Conservation (phyloP, 345 rosid species). For the Dimocarpus longan region DNA sequence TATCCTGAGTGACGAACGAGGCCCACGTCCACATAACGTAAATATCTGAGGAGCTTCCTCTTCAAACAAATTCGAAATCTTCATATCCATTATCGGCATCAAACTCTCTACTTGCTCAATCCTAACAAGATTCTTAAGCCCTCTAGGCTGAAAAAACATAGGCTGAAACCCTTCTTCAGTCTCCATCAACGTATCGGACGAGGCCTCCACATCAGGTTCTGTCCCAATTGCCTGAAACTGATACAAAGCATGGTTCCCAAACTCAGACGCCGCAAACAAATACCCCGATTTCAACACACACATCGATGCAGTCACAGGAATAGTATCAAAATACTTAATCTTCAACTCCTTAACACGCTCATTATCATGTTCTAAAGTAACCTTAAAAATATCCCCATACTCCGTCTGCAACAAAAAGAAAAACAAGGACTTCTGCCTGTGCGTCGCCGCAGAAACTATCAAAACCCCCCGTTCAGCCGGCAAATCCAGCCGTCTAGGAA, state of each 20-base stretch:
- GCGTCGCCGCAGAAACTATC: slow-evolving; percentile 89
- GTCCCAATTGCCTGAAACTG: slow-evolving; percentile 94
- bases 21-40: slow-evolving; percentile 93
- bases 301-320: slow-evolving; percentile 82
- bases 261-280: slow-evolving; percentile 90
- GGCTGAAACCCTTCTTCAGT: slow-evolving; percentile 98
- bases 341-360: slow-evolving; percentile 80
- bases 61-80: slow-evolving; percentile 83
- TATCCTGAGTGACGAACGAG: slow-evolving; percentile 92
- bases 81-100: slow-evolving; percentile 99
- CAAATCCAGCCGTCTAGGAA: slow-evolving; percentile 89
- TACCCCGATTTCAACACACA: slow-evolving; percentile 93
- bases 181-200: slow-evolving; percentile 88
- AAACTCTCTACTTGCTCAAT: slow-evolving; percentile 95
- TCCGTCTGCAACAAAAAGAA: slow-evolving; percentile 97
- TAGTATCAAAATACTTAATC: slow-evolving; percentile 93
- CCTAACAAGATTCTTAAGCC: slow-evolving; percentile 88
- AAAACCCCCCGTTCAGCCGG: slow-evolving; percentile 93
- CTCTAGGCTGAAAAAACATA: slow-evolving; percentile 90
- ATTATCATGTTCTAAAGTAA: slow-evolving; percentile 72
- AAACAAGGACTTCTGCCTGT: slow-evolving; percentile 86
- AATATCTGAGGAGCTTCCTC: slow-evolving; percentile 97
- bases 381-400: slow-evolving; percentile 92
- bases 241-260: slow-evolving; percentile 94
- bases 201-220: slow-evolving; percentile 90